These are phyloP conservation scores for Pythium pectinolyticum DNA, from an alignment of 352 stramenopile species.

Conservation along the genomic window DNA sequence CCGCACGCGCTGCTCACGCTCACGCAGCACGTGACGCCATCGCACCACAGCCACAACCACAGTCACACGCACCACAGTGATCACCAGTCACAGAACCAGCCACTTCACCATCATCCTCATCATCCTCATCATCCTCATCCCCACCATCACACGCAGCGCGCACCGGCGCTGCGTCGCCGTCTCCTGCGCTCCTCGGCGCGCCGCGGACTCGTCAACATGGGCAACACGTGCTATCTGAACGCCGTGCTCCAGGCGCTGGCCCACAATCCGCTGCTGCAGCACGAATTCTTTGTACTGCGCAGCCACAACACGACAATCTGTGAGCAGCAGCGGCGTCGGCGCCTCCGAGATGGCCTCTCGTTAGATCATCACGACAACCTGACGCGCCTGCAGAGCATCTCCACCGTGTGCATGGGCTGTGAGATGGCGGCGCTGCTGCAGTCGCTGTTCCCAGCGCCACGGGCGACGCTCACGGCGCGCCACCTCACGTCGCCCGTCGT, in stretches of 20 bases:
- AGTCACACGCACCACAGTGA: not conserved
- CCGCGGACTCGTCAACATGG: constrained; percentile 80
- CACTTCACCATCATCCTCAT: not conserved
- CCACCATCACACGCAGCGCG: not conserved
- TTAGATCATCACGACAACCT: not conserved
- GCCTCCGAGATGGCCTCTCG: too few relatives aligned
- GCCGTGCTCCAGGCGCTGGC: constrained; percentile 68
- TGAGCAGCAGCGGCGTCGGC: constrained; percentile 48
- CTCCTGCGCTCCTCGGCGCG: constrained; percentile 28
- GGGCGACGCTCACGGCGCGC: constrained; percentile 20
- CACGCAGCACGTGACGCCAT: constrained; percentile 26
- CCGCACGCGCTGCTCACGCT: constrained; percentile 30
- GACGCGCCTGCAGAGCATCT: not conserved
- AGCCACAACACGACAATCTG: constrained; percentile 66
- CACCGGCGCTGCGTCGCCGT: constrained; percentile 21
- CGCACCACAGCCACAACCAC: constrained; percentile 2
- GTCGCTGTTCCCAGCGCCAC: constrained; percentile 29
- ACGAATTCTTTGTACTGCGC: constrained; percentile 68
- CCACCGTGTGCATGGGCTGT: constrained; percentile 50
- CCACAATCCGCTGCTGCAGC: constrained; percentile 68
- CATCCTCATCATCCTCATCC: too few relatives aligned
- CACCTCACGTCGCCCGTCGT: constrained; percentile 48
- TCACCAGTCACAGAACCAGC: not conserved
- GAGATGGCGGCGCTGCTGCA: constrained; percentile 41
- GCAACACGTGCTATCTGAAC: constrained; percentile 87